Conservation (phyloP, 176 grass and related monocot genomes). For the Raddia guianensis region DNA sequence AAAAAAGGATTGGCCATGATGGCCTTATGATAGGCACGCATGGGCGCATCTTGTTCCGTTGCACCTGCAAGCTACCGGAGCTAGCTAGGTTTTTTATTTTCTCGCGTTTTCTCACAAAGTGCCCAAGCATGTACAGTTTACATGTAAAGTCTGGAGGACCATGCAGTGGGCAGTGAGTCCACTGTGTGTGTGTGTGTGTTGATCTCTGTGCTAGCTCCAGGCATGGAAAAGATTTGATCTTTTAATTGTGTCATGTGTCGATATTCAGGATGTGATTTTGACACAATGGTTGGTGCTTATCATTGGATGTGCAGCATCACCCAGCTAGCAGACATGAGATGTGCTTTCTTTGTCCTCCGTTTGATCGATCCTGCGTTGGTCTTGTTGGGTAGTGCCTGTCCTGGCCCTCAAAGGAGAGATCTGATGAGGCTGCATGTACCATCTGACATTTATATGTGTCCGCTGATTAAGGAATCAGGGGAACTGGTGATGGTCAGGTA, state of each 20-base stretch:
- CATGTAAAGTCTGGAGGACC: too few species aligned
- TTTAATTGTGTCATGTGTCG: too few species aligned
- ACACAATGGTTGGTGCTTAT: neutral
- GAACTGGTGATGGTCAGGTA: neutral
- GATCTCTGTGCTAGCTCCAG: too few species aligned
- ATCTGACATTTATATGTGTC: neutral
- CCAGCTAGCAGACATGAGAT: neutral
- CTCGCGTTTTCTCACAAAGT: neutral
- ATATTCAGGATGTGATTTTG: neutral
- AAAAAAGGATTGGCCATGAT: slow-evolving; percentile 52
- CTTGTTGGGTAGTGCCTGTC: neutral
- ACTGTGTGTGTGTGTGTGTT: neutral
- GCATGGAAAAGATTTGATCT: neutral
- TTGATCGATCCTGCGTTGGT: neutral
- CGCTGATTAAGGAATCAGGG: neutral
- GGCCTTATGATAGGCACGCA: slow-evolving; percentile 53
- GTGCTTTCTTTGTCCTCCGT: neutral
- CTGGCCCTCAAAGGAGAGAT: neutral
- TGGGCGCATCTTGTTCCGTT: neutral
- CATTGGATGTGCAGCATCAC: neutral
- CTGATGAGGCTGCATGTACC: neutral
- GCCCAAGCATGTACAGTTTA: neutral
- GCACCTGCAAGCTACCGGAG: neutral
- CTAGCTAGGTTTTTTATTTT: too few species aligned
- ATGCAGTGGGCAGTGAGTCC: neutral